A percentile compares a stretch with the other conserved stretches of the same genome.
Conservation (phyloP, 2,329 filamentous ascomycete genomes). For the Xylariaceae sp. region DNA sequence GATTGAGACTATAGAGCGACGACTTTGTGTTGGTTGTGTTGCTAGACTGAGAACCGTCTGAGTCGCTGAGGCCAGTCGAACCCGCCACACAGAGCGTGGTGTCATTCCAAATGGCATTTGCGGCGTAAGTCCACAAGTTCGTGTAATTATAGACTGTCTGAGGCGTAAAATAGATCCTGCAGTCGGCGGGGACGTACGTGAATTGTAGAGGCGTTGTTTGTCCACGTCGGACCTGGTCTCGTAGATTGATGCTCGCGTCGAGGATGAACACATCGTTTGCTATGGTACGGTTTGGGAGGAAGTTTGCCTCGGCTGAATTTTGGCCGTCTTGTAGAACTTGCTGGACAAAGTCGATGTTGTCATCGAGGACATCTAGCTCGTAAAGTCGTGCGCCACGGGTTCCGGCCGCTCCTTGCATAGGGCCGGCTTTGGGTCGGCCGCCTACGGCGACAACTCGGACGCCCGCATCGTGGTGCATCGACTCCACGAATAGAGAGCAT, state of each 20-base stretch:
- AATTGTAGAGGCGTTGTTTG: neutral
- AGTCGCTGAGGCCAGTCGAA: neutral
- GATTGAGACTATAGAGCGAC: neutral
- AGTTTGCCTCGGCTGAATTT: neutral
- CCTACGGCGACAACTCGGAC: constrained; percentile 38
- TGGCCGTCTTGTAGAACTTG: neutral
- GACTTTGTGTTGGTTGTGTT: neutral
- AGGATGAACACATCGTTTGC: neutral
- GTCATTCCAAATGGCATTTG: constrained; percentile 1
- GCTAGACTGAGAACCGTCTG: neutral
- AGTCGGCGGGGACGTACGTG: constrained; percentile 2
- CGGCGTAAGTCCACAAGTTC: neutral
- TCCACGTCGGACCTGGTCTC: neutral
- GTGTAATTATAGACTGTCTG: constrained; percentile 5
- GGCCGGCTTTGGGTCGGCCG: constrained; percentile 49
- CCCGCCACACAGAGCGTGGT: neutral
- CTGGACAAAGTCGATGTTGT: constrained; percentile 11
- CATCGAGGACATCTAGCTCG: constrained; percentile 17
- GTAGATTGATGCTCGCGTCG: neutral
- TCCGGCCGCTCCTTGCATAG: constrained; percentile 64
- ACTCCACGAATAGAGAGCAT: constrained; percentile 30
- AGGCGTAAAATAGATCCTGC: constrained; percentile 3
- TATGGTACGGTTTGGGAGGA: neutral
- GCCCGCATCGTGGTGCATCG: constrained; percentile 29
- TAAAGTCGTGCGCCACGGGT: constrained; percentile 49